Conservation (phyloP, 2,329 filamentous ascomycete species). For the Claviceps sp. region DNA sequence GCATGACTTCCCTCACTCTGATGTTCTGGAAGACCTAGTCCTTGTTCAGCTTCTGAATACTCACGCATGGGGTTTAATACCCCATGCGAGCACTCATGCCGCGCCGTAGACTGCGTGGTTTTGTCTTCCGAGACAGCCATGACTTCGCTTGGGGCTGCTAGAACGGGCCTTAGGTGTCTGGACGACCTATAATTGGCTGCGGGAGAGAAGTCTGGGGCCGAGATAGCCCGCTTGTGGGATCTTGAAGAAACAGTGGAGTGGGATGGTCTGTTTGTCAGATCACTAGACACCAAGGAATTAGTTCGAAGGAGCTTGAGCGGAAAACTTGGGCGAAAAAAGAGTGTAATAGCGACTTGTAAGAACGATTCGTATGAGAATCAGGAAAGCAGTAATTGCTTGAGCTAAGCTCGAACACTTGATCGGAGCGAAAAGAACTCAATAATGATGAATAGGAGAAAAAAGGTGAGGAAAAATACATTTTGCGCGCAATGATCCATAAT, state of each 20-base stretch:
- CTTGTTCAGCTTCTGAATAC: not conserved
- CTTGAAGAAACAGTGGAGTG: conserved; percentile 13
- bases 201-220: conserved; percentile 31
- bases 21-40: not conserved
- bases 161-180: conserved; percentile 8
- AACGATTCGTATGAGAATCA: not conserved
- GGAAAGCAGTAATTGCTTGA: not conserved
- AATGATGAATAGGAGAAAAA: not conserved
- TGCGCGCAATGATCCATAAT: not conserved
- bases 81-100: not conserved
- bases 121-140: conserved; percentile 5
- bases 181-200: conserved; percentile 3
- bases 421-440: not conserved
- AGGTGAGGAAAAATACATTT: not conserved
- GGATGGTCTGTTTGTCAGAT: conserved; percentile 10
- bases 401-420: not conserved
- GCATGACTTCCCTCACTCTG: not conserved
- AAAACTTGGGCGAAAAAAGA: not conserved
- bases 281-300: conserved; percentile 1
- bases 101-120: not conserved
- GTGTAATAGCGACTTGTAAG: not conserved
- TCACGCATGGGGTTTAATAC: not conserved
- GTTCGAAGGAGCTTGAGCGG: not conserved
- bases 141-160: conserved; percentile 7
- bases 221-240: conserved; percentile 35